These are phyloP conservation scores for Persicaria maculosa DNA, from an alignment of 148 eudicot species.

Conservation along the genomic window DNA sequence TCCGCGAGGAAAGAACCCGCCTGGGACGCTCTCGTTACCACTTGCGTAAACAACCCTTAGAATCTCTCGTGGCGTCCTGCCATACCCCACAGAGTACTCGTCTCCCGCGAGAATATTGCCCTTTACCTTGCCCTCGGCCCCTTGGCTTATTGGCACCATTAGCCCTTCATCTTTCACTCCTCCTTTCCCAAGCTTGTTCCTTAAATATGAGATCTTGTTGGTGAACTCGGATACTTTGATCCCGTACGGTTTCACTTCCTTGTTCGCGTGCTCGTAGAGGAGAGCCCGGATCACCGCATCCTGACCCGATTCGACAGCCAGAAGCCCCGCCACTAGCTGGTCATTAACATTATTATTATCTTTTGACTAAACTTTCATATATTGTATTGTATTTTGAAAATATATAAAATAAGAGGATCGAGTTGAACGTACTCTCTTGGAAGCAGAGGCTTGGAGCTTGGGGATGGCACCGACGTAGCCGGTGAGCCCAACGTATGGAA, in stretches of 20 bases:
- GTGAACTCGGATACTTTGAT: conserved; percentile 67
- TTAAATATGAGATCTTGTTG: conserved; percentile 39
- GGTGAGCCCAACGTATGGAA: conserved; percentile 82
- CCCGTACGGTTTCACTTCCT: conserved; percentile 44
- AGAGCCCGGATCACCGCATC: conserved; percentile 65
- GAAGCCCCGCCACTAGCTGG: conserved; percentile 60
- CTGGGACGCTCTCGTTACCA: conserved; percentile 38
- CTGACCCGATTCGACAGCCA: conserved; percentile 83
- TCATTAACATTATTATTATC: neutral
- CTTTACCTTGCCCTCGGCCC: conserved; percentile 39
- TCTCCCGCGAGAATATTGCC: conserved; percentile 66
- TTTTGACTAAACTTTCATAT: neutral
- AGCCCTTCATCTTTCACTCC: conserved; percentile 71
- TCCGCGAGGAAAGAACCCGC: conserved; percentile 77
- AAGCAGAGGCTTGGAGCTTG: conserved; percentile 30
- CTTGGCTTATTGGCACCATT: conserved; percentile 19
- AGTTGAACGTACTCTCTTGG: conserved; percentile 33
- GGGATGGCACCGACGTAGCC: conserved; percentile 82
- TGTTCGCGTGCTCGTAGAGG: conserved; percentile 38
- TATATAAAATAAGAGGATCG: neutral
- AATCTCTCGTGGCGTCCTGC: conserved; percentile 59
- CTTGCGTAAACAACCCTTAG: conserved; percentile 55
- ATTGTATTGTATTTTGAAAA: neutral
- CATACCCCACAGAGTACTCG: conserved; percentile 37
- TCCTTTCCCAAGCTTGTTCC: conserved; percentile 47